A percentile compares a stretch with the other conserved stretches of the same genome.
Conservation (phyloP, 768 basidiomycete species). For the Calocera viscosa region DNA sequence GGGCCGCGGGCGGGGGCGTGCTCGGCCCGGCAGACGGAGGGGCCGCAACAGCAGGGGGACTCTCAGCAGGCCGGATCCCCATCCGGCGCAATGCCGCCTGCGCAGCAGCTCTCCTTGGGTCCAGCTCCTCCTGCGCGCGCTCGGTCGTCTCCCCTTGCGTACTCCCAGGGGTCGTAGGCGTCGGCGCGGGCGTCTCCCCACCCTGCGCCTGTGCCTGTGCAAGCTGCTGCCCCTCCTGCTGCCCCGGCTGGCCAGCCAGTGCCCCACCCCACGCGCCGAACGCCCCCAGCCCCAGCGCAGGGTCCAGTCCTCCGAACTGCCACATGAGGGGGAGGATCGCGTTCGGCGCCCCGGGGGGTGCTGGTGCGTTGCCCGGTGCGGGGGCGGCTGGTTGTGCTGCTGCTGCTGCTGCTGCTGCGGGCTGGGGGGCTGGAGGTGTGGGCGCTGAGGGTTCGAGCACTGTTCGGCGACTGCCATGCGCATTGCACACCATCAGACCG, state of each 20-base stretch:
- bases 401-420: slow-evolving; percentile 21
- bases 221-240: not conserved
- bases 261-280: not conserved
- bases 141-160: not conserved
- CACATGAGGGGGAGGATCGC: slow-evolving; percentile 15
- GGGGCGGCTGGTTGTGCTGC: slow-evolving; percentile 13
- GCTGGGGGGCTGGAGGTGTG: slow-evolving; percentile 21
- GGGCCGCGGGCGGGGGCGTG: not conserved
- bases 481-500: slow-evolving; percentile 2
- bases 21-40: not conserved
- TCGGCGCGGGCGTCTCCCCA: slow-evolving; percentile 19
- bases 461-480: slow-evolving; percentile 58
- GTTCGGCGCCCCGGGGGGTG: slow-evolving; percentile 16
- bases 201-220: slow-evolving; percentile 4
- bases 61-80: not conserved
- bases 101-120: slow-evolving; percentile 47
- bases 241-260: not conserved
- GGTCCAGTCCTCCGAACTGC: slow-evolving; percentile 17
- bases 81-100: slow-evolving; percentile 52
- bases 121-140: slow-evolving; percentile 15
- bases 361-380: slow-evolving; percentile 13
- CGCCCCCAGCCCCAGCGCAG: slow-evolving; percentile 10
- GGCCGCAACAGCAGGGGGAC: not conserved
- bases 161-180: slow-evolving; percentile 14
- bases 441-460: too few species aligned